These are phyloP conservation scores for Fusarium musae DNA, from an alignment of 2,329 filamentous ascomycete species.

Conservation along the genomic window DNA sequence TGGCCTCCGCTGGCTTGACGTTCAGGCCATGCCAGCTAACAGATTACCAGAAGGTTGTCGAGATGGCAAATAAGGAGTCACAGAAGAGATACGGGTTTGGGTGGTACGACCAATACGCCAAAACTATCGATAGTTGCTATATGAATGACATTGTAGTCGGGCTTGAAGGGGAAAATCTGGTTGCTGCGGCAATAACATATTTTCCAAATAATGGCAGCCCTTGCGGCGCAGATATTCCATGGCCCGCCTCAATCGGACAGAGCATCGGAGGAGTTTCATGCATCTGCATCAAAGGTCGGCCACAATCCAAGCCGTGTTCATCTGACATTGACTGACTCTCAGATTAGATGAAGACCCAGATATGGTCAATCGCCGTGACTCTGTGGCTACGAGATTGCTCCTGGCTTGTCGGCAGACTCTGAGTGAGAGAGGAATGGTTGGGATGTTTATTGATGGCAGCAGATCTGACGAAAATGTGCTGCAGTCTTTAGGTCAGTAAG, in stretches of 20 bases:
- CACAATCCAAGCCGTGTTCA: background rate
- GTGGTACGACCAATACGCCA: conserved; percentile 70
- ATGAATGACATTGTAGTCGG: conserved; percentile 66
- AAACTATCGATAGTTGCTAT: conserved; percentile 59
- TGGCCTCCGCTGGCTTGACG: conserved; percentile 54
- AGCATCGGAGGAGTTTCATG: conserved; percentile 69
- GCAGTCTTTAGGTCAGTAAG: conserved; percentile 61
- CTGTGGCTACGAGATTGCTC: conserved; percentile 64
- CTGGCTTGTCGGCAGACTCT: conserved; percentile 62
- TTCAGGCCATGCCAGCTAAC: conserved; percentile 58
- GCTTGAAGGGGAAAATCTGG: conserved; percentile 58
- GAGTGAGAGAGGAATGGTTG: conserved; percentile 61
- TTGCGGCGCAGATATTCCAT: conserved; percentile 63
- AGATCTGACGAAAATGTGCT: conserved; percentile 62
- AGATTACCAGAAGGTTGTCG: conserved; percentile 60
- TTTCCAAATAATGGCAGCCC: conserved; percentile 58
- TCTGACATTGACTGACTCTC: conserved; percentile 10
- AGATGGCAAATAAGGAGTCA: conserved; percentile 62
- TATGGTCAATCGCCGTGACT: conserved; percentile 57
- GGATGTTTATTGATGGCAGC: conserved; percentile 67
- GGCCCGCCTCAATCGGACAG: conserved; percentile 61
- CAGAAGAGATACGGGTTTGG: conserved; percentile 60
- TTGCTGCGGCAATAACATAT: conserved; percentile 67
- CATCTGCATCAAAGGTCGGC: conserved; percentile 67
- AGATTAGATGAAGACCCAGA: conserved; percentile 57